A percentile compares a stretch with the other conserved stretches of the same genome.
Conservation (phyloP, 257 asterid species). For the Solanum appendiculatum region DNA sequence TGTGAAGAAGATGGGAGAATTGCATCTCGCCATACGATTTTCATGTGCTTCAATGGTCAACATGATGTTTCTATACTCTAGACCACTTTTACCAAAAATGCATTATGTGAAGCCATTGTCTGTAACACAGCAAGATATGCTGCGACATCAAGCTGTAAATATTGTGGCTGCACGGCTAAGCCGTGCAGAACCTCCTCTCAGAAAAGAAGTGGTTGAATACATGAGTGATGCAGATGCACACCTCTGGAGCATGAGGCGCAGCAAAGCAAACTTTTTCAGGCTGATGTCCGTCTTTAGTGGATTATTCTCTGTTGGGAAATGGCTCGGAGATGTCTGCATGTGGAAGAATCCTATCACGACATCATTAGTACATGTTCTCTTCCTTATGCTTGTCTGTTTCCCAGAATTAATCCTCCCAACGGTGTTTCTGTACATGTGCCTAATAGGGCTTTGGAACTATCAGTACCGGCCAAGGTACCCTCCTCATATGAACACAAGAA, state of each 20-base stretch:
- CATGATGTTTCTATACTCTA: slow-evolving; percentile 61
- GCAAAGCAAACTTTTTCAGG: slow-evolving; percentile 83
- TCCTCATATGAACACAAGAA: slow-evolving; percentile 78
- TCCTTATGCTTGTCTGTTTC: slow-evolving; percentile 51
- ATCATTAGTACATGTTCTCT: slow-evolving; percentile 63
- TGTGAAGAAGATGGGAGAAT: slow-evolving; percentile 89
- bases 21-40: slow-evolving; percentile 84
- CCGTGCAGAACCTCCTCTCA: slow-evolving; percentile 87
- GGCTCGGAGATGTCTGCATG: slow-evolving; percentile 69
- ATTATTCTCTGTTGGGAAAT: slow-evolving; percentile 39
- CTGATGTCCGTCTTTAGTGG: slow-evolving; percentile 55
- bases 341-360: slow-evolving; percentile 81
- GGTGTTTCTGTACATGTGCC: slow-evolving; percentile 60
- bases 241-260: slow-evolving; percentile 95
- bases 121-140: slow-evolving; percentile 49
- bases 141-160: slow-evolving; percentile 74
- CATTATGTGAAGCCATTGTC: slow-evolving; percentile 67
- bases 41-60: slow-evolving; percentile 57
- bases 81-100: slow-evolving; percentile 81
- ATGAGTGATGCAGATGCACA: slow-evolving; percentile 76
- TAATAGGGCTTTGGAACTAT: slow-evolving; percentile 75
- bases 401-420: slow-evolving; percentile 81
- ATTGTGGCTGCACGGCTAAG: slow-evolving; percentile 65
- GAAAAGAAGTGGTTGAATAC: slow-evolving; percentile 70
- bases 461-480: slow-evolving; percentile 60